Evolutionary conservation across 169 alveolate species (phyloP), one percentile per base, ranked within the genome.

Genomic region (Sarcocystis neurona): DNA sequence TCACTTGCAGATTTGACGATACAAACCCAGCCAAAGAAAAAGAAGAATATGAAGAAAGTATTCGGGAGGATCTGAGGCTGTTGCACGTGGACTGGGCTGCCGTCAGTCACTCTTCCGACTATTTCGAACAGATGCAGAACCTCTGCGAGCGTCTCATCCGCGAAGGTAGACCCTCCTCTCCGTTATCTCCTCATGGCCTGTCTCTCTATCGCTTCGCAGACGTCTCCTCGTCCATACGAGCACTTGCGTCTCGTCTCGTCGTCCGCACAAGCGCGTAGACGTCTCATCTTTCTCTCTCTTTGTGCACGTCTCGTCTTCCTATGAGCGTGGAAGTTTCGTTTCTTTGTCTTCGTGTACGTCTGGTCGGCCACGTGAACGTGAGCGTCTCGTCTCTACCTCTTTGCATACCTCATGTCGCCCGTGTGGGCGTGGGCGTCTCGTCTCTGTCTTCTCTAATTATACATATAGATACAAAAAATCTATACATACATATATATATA

Each of bases 1-100:
- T n/a, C n/a, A n/a, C n/a, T n/a, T 56, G 8, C 70, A 92, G 99
- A 84, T 98, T 99, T 93, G 99, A 99, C 93, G 99, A 99, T 91
- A 99, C 99, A 15, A 99, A 99, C 94, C 99, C 99, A 12, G 87
- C 94, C 91, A 74, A 96, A 95, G 99, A 99, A 93, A 98, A 97
- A 92, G 93, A 94, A 44, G 99, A 98, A 92, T 98, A 96, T 90
- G 99, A 97, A 91, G 97, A 97, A 47, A 96, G 98, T 53, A 98
- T 98, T 89, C 93, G 93, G 47, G 97, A 97, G 72, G 99, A 98
- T 93, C 91, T 97, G 77, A 89, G 95, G 88, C 94, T 93, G 46
- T 94, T 98, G 79, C 98, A 97, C 86, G 97, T 99, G 30, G 91
- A 91, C 30, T 97, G 98, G 84, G 98, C 96, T 91, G 78, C 89